Evolutionary conservation across 495 filamentous ascomycete genomes (phyloP).

Genomic region (Choiromyces venosus): DNA sequence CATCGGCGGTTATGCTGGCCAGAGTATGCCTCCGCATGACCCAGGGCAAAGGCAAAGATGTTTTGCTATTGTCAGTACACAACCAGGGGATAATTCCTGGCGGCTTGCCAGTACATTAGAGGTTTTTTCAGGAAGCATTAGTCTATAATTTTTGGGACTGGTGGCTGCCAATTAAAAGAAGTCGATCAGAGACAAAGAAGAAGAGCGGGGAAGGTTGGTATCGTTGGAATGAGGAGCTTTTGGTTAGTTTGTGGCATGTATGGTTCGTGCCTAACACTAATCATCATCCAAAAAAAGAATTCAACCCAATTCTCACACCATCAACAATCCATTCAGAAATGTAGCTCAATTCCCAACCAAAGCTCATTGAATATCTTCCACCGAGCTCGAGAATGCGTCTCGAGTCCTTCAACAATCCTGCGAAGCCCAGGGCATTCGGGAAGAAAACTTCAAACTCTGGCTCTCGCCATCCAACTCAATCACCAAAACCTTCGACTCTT

Average conservation of each 20-base stretch:
- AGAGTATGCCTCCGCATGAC: constrained; percentile 23
- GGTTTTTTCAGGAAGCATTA: constrained; percentile 72
- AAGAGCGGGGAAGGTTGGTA: constrained; percentile 47
- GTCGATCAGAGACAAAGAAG: constrained; percentile 51
- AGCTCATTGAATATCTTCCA: background rate
- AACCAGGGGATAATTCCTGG: constrained; percentile 73
- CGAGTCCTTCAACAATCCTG: background rate
- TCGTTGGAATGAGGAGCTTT: constrained; percentile 33
- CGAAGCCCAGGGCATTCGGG: too few relatives aligned
- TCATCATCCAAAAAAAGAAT: background rate
- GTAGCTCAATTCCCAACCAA: background rate
- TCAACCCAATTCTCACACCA: background rate
- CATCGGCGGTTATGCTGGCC: constrained; percentile 47
- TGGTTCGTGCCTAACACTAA: too few relatives aligned
- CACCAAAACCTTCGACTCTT: too few relatives aligned
- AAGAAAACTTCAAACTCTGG: too few relatives aligned
- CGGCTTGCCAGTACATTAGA: constrained; percentile 56
- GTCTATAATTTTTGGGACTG: constrained; percentile 64
- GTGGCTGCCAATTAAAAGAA: constrained; percentile 62
- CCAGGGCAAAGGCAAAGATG: constrained; percentile 25
- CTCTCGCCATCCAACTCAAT: too few relatives aligned
- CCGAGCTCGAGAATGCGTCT: background rate
- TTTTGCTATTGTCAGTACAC: constrained; percentile 70
- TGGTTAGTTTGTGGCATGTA: too few relatives aligned
- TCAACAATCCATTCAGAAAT: background rate